Evolutionary conservation across 2,329 filamentous ascomycete genomes (phyloP).

Genomic region (Leptoxyphium fumago): DNA sequence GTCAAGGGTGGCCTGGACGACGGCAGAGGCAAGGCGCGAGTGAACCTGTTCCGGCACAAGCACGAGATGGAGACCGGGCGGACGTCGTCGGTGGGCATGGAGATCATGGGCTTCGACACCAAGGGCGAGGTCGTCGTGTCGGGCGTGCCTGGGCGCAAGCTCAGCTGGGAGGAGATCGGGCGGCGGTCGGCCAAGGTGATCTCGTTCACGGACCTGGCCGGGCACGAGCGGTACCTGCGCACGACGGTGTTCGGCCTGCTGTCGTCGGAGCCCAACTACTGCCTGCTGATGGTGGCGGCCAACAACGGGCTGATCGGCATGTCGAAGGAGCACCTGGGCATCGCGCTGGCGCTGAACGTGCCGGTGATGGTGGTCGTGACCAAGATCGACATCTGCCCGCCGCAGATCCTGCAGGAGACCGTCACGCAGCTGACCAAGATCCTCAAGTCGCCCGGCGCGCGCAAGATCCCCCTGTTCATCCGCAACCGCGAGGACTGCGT

Average conservation of each 20-base stretch:
- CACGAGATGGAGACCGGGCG: conserved; percentile 93
- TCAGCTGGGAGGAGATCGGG: conserved; percentile 97
- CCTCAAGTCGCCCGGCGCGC: conserved; percentile 79
- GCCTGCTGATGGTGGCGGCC: conserved; percentile 91
- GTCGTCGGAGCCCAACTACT: conserved; percentile 93
- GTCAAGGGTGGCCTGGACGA: conserved; percentile 94
- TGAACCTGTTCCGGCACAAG: conserved; percentile 95
- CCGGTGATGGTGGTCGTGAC: conserved; percentile 96
- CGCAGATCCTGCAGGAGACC: conserved; percentile 87
- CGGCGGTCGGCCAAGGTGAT: conserved; percentile 91
- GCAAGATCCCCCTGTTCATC: conserved; percentile 93
- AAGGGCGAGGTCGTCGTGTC: conserved; percentile 69
- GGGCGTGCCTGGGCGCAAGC: conserved; percentile 65
- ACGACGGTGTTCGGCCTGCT: conserved; percentile 94
- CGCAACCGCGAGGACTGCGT: conserved; percentile 83
- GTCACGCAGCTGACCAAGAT: conserved; percentile 84
- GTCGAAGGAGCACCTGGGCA: conserved; percentile 87
- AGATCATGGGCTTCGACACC: conserved; percentile 95
- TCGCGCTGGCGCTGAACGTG: conserved; percentile 85
- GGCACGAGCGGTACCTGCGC: conserved; percentile 85
- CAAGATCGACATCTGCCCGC: conserved; percentile 96
- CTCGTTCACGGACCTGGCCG: conserved; percentile 86
- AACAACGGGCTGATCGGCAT: conserved; percentile 96
- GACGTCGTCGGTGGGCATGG: conserved; percentile 95
- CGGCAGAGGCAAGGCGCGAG: conserved; percentile 79